Base-by-base conservation (phyloP, 441 rosid genomes). In the Heliophila coronopifolia region DNA sequence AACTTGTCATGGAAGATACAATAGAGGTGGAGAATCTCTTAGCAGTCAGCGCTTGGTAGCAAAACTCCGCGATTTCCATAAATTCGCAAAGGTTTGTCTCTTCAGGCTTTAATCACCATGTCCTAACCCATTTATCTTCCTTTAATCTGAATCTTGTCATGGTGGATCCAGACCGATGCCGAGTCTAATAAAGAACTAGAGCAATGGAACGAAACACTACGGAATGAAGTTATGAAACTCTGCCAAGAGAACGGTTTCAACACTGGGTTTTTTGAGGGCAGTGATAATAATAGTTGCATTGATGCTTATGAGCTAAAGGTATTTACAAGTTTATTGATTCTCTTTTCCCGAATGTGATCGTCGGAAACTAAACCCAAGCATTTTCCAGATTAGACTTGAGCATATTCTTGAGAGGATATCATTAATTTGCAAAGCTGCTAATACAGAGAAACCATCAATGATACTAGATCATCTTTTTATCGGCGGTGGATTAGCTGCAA, bases 261-360 rank as follows among this genome's bases (percentile, higher is more conserved):
- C 61, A 74, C 95, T 1, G 99, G 99, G 2, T 93, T 82, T 72
- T 89, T 93, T 56, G 97, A 93, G 60, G 91, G 96, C 46, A 86
- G 74, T 68, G 97, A 93, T 73, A 86, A 59, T 79, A 76, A 73
- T 50, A 62, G 79, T 58, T 84, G 89, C 35, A 73, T 75, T 4
- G 99, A 93, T 75, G 95, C 99, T 45, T 93, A 93, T 58, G 97
- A 93, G 75, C 73, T 93, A 73, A 93, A 93, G 96, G 99, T 93
- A 72, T 50, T n/a, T 22, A 15, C 20, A 12, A 33, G 37, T 9
- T 31, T 35, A 2, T 10, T 14, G 8, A 5, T 41, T 25, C 13
- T n/a, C 13, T 18, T 19, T 12, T 23, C 26, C 8, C 11, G 30
- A 19, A 47, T 7, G 18, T 30, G 10, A 45, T 46, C 14, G 34